Base-by-base conservation (phyloP, 345 rosid species). In the Diplotaxis tenuifolia region DNA sequence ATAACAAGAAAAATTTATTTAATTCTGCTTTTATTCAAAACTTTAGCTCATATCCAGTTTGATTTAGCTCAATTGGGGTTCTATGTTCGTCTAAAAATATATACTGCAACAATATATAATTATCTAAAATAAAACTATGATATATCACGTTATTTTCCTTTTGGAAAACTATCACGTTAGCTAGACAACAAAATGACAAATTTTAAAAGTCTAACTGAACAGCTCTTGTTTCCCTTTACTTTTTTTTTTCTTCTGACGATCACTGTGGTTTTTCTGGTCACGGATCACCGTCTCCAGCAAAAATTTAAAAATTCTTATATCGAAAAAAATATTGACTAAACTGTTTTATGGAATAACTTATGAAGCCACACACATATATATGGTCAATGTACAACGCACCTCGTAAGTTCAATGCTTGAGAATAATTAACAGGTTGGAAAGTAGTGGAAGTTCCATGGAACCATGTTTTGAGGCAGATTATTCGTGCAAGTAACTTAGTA, bases 351-450 rank as follows among this genome's bases (percentile, higher is more conserved):
- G 3, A 54, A 11, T 22, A 11, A 54, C 57, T 52, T 19, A 21
- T 53, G 56, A 54, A 54, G 25, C 57, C 57, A 53, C 57, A 4
- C 25, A 54, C 7, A 52, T 20, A 52, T 52, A 3, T 20, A 20
- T 54, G 59, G 60, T 55, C 60, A 32, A 55, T 6, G 60, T 55
- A 55, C 60, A 55, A 12, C 23, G 60, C 32, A 55, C 23, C 60
- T 55, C 12, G 23, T 55, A 55, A 27, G 18, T 23, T 9, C 57
- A 20, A 52, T 52, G 25, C 16, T 55, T 55, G 29, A 55, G 31
- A 55, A 55, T 21, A 55, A 22, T 23, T n/a, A 55, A 12, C 16
- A 55, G 60, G 29, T 55, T 55, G 60, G 60, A 55, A 22, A 7
- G 16, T 55, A 55, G 60, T 55, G 60, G 4, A 55, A 55, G 4